These are phyloP conservation scores for Aspergillus nomiae DNA, from an alignment of 2,329 filamentous ascomycete species.

Conservation along the genomic window DNA sequence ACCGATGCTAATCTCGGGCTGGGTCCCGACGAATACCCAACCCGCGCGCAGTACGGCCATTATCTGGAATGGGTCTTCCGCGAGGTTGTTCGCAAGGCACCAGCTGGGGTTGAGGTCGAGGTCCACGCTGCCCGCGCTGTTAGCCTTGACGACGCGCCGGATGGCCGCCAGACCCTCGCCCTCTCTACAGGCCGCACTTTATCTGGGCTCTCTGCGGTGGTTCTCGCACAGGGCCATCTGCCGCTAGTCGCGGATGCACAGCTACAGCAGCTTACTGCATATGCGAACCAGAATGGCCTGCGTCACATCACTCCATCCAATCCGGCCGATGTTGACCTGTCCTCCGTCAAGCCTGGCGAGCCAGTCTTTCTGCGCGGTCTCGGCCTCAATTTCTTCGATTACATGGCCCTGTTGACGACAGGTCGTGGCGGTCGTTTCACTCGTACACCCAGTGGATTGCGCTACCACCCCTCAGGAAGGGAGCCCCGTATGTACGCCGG, in stretches of 20 bases:
- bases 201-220: neutral
- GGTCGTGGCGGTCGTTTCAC: neutral
- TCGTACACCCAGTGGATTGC: neutral
- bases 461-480: neutral
- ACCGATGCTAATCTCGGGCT: neutral
- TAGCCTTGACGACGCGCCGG: neutral
- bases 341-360: neutral
- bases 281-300: neutral
- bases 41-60: neutral
- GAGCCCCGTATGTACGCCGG: neutral
- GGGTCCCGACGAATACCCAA: constrained; percentile 1
- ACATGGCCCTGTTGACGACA: neutral
- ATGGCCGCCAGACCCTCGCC: neutral
- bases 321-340: constrained; percentile 5
- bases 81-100: neutral
- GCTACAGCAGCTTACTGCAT: neutral
- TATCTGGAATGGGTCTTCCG: constrained; percentile 1
- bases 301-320: neutral
- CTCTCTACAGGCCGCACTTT: neutral
- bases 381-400: constrained; percentile 7
- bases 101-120: neutral
- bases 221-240: neutral
- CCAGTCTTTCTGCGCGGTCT: constrained; percentile 3
- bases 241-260: neutral
- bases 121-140: neutral